phyloP scores from a whole-genome alignment of 78 protist species.

The Dictyostelium firmibasis region DNA sequence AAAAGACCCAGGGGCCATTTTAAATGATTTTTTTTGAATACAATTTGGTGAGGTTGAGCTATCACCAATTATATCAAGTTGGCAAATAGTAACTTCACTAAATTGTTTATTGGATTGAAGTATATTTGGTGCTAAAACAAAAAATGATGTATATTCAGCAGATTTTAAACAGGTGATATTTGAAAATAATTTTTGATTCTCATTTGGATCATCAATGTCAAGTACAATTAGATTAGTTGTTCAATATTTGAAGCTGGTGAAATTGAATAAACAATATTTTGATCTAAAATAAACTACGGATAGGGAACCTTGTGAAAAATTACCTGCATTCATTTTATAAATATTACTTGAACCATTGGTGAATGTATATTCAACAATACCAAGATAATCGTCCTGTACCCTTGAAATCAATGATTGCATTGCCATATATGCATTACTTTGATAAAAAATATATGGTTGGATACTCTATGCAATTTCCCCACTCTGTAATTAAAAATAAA shows the following conservation, averaged over 20 bases:
- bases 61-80: neutral
- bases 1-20: neutral
- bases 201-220: neutral
- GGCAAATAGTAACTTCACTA: neutral
- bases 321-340: neutral
- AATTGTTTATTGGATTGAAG: neutral
- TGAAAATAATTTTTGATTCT: neutral
- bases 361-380: neutral
- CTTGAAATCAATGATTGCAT: neutral
- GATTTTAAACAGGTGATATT: neutral
- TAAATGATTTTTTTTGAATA: neutral
- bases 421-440: neutral
- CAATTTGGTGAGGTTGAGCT: neutral
- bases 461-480: neutral
- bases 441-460: neutral
- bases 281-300: neutral
- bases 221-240: neutral
- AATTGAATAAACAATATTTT: neutral
- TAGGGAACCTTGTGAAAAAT: neutral
- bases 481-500: no score
- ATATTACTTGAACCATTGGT: neutral
- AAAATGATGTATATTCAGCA: neutral
- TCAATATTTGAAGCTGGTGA: neutral
- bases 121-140: neutral
- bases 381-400: neutral